These are phyloP conservation scores for Oxytropis ochrocephala DNA, from an alignment of 306 rosid species.

Conservation along the genomic window DNA sequence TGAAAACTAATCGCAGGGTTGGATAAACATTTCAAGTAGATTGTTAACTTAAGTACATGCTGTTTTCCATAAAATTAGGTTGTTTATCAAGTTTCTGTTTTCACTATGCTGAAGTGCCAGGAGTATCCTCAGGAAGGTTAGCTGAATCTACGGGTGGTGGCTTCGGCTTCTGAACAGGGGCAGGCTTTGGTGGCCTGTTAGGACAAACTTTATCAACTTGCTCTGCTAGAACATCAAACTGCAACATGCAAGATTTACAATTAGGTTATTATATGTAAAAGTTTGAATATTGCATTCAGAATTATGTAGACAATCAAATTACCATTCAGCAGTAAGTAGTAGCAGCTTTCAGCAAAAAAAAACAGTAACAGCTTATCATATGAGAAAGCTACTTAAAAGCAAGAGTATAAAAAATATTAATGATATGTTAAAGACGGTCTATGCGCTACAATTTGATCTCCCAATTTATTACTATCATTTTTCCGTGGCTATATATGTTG, in stretches of 20 bases:
- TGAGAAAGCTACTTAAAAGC: neutral
- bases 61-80: neutral
- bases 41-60: neutral
- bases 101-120: conserved; percentile 54
- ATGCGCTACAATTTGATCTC: too few relatives aligned
- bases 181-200: conserved; percentile 53
- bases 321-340: neutral
- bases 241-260: conserved; percentile 23
- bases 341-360: too few relatives aligned
- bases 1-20: neutral
- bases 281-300: neutral
- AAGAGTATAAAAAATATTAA: neutral
- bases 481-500: neutral
- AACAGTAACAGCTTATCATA: neutral
- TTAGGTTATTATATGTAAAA: neutral
- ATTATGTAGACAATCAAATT: neutral
- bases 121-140: conserved; percentile 34
- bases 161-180: conserved; percentile 40
- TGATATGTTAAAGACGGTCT: too few relatives aligned
- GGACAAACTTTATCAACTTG: conserved; percentile 63
- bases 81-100: neutral
- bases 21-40: neutral
- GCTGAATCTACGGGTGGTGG: conserved; percentile 27
- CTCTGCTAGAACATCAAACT: conserved; percentile 51
- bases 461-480: too few relatives aligned